Conservation (phyloP, 768 basidiomycete genomes). For the Suillus tomentosus region DNA sequence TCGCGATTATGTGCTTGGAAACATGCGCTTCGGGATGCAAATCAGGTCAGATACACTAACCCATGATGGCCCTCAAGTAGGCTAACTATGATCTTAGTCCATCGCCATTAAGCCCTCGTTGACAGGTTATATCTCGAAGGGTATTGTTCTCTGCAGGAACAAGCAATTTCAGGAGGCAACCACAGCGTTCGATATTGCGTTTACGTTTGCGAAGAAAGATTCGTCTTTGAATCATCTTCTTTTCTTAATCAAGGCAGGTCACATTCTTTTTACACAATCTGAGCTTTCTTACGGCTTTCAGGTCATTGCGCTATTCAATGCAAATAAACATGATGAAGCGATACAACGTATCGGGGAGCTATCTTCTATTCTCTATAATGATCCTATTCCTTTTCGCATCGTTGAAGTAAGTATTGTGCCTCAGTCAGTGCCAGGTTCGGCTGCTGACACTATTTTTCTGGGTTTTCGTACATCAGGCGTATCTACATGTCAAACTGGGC, state of each 20-base stretch:
- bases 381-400: background rate
- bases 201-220: background rate
- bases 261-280: background rate
- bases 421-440: background rate
- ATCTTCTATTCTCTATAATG: background rate
- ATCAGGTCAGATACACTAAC: background rate
- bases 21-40: background rate
- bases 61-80: background rate
- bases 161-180: background rate
- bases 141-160: background rate
- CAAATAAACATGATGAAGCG: background rate
- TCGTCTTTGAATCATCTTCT: background rate
- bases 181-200: background rate
- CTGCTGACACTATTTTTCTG: background rate
- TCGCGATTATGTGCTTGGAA: background rate
- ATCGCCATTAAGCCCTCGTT: background rate
- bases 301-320: background rate
- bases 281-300: background rate
- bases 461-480: background rate
- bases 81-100: background rate
- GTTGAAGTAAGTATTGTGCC: background rate
- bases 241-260: background rate
- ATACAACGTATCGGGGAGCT: background rate
- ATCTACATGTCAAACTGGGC: background rate
- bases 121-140: constrained; percentile 1